Conservation (phyloP, 2,329 filamentous ascomycete genomes). For the Hirsutella rhossiliensis region DNA sequence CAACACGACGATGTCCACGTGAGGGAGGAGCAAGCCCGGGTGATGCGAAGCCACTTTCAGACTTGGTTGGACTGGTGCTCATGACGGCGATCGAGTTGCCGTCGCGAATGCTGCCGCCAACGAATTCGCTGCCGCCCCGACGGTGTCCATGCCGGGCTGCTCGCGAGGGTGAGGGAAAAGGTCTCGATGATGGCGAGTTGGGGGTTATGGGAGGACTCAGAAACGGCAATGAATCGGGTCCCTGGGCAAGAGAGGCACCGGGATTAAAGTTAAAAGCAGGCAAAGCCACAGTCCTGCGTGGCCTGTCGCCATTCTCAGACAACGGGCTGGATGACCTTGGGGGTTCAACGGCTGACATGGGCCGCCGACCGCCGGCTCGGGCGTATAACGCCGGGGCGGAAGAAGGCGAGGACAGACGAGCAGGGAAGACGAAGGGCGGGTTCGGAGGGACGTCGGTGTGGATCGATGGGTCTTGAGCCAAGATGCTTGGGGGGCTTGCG, state of each 20-base stretch:
- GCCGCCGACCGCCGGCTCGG: constrained; percentile 35
- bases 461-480: constrained; percentile 2
- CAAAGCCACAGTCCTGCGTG: constrained; percentile 26
- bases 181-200: constrained; percentile 34
- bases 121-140: constrained; percentile 76
- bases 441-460: constrained; percentile 38
- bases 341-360: constrained; percentile 39
- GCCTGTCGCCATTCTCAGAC: constrained; percentile 15
- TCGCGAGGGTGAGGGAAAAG: constrained; percentile 43
- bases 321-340: constrained; percentile 17
- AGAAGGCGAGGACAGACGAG: constrained; percentile 28
- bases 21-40: constrained; percentile 39
- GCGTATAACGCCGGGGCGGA: constrained; percentile 36
- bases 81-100: constrained; percentile 47
- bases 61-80: constrained; percentile 59
- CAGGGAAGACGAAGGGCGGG: constrained; percentile 53
- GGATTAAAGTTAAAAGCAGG: constrained; percentile 47
- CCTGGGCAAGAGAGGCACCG: constrained; percentile 23
- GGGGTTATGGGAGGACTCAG: constrained; percentile 46
- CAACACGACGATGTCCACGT: constrained; percentile 56
- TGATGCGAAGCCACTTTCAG: constrained; percentile 43
- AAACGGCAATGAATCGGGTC: constrained; percentile 21
- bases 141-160: constrained; percentile 60
- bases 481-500: neutral
- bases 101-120: constrained; percentile 57